Evolutionary conservation across 208 protist species (phyloP), one percentile per base, ranked within the genome.

Genomic region (Acanthamoeba comandoni): DNA sequence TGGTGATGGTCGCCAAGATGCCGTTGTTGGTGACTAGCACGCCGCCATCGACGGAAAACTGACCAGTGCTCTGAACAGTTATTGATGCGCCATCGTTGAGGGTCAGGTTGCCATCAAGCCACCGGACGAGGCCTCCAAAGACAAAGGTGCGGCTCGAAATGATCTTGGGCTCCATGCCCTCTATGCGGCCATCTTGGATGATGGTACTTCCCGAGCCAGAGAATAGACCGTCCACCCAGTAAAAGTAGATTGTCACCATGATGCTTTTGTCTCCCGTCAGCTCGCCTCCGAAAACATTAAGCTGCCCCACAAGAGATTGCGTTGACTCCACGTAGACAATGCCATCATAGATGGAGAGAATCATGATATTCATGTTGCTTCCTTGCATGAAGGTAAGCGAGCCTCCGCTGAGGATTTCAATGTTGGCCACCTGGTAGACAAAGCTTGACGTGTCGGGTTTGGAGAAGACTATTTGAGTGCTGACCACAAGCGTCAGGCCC

Each of bases 321-420:
- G 35, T 87, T 12, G 77, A 87, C 19, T 43, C 77, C 26, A 87
- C 77, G 35, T 29, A 51, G 77, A 64, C n/a, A 13, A 67, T 22
- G 57, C 77, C 77, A 26, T 60, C 77, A 26, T 67, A 19, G 12
- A 87, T 53, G 57, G 12, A 2, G 55, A 87, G 29, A 60, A 31
- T 49, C 57, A 67, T 51, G 77, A 87, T 87, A 60, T 70, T 60
- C 55, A 60, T 87, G n/a, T 70, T 48, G 22, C 57, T 70, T n/a
- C 77, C 77, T 13, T 87, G 57, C 77, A 87, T 87, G 55, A 87
- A 60, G 57, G 57, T 70, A 31, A 87, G 17, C 24, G 77, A 87
- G 77, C 77, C 77, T 13, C 17, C 43, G 13, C 57, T 9, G 31
- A 55, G 15, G 51, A 87, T 26, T 19, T 53, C 29, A 49, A 87